Evolutionary conservation across 2,329 filamentous ascomycete genomes (phyloP).

Genomic region (Esteya vermicola): DNA sequence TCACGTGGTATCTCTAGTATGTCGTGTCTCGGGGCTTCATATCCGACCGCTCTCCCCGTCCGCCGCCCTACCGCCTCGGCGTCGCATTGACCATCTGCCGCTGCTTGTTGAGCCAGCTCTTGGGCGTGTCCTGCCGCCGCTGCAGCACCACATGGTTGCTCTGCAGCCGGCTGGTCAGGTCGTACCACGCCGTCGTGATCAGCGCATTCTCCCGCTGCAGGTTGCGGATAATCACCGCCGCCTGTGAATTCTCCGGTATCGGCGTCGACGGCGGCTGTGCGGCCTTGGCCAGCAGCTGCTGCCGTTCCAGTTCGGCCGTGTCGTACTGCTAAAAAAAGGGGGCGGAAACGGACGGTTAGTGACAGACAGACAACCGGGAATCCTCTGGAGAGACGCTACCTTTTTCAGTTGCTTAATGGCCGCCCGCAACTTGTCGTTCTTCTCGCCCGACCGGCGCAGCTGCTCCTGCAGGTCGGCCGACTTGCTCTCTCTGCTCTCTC

Average conservation of each 20-base stretch:
- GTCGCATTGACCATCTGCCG: conserved; percentile 49
- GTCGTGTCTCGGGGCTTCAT: too few species aligned
- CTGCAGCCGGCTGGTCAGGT: conserved; percentile 63
- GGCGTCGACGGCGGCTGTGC: conserved; percentile 21
- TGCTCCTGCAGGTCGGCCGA: conserved; percentile 18
- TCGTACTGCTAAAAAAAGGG: conserved; percentile 40
- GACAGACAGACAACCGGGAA: too few species aligned
- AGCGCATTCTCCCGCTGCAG: conserved; percentile 65
- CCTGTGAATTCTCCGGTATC: conserved; percentile 28
- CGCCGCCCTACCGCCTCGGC: neutral
- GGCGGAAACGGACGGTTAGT: too few species aligned
- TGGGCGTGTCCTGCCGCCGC: conserved; percentile 57
- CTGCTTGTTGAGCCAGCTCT: conserved; percentile 77
- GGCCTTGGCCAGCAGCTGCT: conserved; percentile 20
- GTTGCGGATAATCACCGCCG: conserved; percentile 52
- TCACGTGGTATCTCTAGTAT: too few species aligned
- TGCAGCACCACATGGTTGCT: conserved; percentile 72
- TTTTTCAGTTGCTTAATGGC: conserved; percentile 42
- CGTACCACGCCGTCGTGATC: conserved; percentile 77
- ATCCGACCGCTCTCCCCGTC: too few species aligned
- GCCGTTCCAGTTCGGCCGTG: conserved; percentile 39
- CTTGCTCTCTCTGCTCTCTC: neutral
- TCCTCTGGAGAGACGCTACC: too few species aligned
- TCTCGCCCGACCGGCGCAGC: conserved; percentile 30
- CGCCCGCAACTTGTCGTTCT: conserved; percentile 42